phyloP scores from a whole-genome alignment of 1,284 basidiomycete species.

The Pascua guehoae region DNA sequence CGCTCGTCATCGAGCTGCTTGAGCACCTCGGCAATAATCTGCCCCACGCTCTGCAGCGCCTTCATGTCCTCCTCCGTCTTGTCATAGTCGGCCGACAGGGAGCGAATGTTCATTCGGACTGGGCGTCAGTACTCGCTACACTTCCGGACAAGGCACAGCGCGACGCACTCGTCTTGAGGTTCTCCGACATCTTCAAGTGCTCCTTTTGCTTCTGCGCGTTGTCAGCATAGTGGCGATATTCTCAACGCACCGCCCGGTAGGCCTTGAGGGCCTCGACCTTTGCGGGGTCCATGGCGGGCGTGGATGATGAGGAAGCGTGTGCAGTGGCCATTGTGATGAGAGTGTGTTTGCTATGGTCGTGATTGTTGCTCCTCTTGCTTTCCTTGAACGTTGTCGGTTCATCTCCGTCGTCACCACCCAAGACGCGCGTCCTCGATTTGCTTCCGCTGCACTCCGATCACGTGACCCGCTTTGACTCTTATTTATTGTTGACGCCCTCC shows the following conservation, averaged over 20 bases:
- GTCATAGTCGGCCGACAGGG: slow-evolving; percentile 82
- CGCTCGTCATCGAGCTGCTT: slow-evolving; percentile 97
- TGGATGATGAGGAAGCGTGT: slow-evolving; percentile 31
- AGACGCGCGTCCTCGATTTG: too few relatives aligned
- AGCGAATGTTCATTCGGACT: slow-evolving; percentile 60
- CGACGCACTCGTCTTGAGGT: slow-evolving; percentile 75
- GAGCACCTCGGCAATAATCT: slow-evolving; percentile 98
- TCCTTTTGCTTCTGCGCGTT: slow-evolving; percentile 75
- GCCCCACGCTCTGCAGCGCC: slow-evolving; percentile 96
- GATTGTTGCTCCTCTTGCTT: not conserved
- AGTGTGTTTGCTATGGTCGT: slow-evolving; percentile 9
- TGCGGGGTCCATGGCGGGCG: slow-evolving; percentile 34
- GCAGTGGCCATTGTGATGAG: slow-evolving; percentile 16
- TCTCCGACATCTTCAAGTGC: slow-evolving; percentile 76
- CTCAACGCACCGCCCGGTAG: slow-evolving; percentile 45
- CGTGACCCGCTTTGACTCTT: too few relatives aligned
- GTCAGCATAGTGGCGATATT: slow-evolving; percentile 8
- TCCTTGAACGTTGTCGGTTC: too few relatives aligned
- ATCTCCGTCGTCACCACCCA: too few relatives aligned
- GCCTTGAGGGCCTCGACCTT: slow-evolving; percentile 49
- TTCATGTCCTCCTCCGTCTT: slow-evolving; percentile 99
- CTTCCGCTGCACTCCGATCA: too few relatives aligned
- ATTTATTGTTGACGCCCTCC: too few relatives aligned
- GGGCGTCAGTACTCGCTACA: not conserved
- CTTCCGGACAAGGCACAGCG: not conserved